Evolutionary conservation across 768 basidiomycete species (phyloP), one percentile per base, ranked within the genome.

Genomic region (Rickenella mellea): DNA sequence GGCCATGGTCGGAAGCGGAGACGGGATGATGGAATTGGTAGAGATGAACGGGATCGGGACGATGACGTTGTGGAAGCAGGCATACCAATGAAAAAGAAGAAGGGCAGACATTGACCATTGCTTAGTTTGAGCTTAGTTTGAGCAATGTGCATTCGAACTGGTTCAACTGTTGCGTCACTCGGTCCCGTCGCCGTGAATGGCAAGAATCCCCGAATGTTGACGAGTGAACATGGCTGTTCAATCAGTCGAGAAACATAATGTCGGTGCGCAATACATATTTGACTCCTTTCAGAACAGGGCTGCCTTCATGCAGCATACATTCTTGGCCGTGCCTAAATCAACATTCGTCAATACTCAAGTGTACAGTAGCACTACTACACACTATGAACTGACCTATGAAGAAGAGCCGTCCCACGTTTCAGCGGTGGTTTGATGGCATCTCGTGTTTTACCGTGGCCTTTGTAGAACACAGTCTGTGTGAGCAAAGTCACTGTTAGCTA

Each of bases 11-110:
- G 66, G 9, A 71, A 67, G 46, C 77, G 71, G 56, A 60, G 75
- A 46, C 69, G 71, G 42, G 65, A 67, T 11, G 60, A 60, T n/a
- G 65, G 65, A 3, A 58, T 71, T 9, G 71, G 70, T 15, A 69
- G 66, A 44, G 92, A 91, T 54, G 83, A 89, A 41, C 72, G 74
- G 55, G 93, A 96, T 63, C 68, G 91, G 46, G 94, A 97, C 50
- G 94, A 99, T 55, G 94, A 97, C 64, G 69, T 80, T 15, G 78
- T 89, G 6, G 86, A 97, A 62, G 91, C 87, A 33, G 93, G 91
- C 2, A 80, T 94, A 75, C 87, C 89, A 12, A 63, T 53, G 31
- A 64, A 66, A 43, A 80, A 75, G 65, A 81, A 72, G 36, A 59
- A 46, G 38, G 46, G 46, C 24, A 47, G 36, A 37, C n/a, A n/a